phyloP scores from a whole-genome alignment of 2,329 filamentous ascomycete species.

The Sporothrix dimorphospora region DNA sequence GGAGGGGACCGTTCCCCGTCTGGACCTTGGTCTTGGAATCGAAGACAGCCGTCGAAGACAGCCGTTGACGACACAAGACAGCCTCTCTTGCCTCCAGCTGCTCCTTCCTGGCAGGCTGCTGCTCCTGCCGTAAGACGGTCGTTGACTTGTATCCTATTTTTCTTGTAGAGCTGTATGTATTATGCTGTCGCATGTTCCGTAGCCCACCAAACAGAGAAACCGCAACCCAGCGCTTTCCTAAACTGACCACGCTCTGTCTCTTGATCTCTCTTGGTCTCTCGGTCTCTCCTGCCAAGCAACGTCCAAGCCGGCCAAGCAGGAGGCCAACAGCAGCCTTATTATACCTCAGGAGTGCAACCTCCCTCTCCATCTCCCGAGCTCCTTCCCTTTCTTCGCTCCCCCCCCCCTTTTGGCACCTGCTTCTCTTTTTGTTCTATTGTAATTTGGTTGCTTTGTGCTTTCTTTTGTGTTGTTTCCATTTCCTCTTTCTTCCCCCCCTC shows the following conservation, averaged over 20 bases:
- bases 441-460: not conserved
- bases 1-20: not conserved
- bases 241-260: not conserved
- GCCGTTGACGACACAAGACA: not conserved
- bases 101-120: not conserved
- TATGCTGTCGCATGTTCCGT: not conserved
- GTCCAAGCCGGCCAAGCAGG: constrained; percentile 14
- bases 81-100: not conserved
- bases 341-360: constrained; percentile 19
- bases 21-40: constrained; percentile 12
- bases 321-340: constrained; percentile 24
- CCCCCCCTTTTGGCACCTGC: not conserved
- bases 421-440: not conserved
- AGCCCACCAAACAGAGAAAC: not conserved
- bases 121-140: constrained; percentile 8
- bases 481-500: not conserved
- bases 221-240: not conserved
- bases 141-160: not conserved
- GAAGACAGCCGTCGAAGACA: not conserved
- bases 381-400: not conserved
- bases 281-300: constrained; percentile 23
- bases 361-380: constrained; percentile 1
- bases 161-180: not conserved
- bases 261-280: not conserved
- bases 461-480: not conserved